Evolutionary conservation across 306 rosid species (phyloP).

Genomic region (Carpinus fangiana): DNA sequence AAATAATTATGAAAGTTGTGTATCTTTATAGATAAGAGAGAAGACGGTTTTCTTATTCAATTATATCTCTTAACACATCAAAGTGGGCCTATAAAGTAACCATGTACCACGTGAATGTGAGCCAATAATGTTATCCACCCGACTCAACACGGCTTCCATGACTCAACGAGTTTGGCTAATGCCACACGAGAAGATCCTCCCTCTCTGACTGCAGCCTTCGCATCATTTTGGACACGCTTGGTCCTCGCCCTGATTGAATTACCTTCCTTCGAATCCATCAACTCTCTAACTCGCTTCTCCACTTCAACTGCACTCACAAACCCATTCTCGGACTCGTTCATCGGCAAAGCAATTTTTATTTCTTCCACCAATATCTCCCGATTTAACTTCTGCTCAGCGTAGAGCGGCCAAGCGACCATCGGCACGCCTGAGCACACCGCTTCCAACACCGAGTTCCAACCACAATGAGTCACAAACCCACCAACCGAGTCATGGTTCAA

Average conservation of each 20-base stretch:
- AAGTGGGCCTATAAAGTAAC: no score
- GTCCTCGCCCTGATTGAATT: not conserved
- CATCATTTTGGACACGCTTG: no score
- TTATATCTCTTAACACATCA: no score
- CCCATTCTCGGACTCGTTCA: constrained; percentile 31
- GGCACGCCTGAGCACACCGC: constrained; percentile 49
- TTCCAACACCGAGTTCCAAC: constrained; percentile 77
- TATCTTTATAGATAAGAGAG: no score
- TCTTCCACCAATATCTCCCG: constrained; percentile 44
- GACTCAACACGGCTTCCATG: no score
- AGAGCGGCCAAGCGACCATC: constrained; percentile 57
- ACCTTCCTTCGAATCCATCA: constrained; percentile 42
- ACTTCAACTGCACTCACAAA: constrained; percentile 39
- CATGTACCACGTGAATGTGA: no score
- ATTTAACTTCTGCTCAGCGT: constrained; percentile 59
- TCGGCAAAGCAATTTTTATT: constrained; percentile 43
- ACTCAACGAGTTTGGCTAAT: no score
- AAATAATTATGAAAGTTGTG: no score
- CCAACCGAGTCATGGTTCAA: constrained; percentile 57
- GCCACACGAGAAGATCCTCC: no score
- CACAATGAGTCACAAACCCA: constrained; percentile 65
- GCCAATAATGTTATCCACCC: no score
- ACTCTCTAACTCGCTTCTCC: constrained; percentile 45
- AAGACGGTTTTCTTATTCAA: no score
- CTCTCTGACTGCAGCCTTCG: no score